These are phyloP conservation scores for Pyrenophora teres DNA, from an alignment of 2,329 filamentous ascomycete species.

Conservation along the genomic window DNA sequence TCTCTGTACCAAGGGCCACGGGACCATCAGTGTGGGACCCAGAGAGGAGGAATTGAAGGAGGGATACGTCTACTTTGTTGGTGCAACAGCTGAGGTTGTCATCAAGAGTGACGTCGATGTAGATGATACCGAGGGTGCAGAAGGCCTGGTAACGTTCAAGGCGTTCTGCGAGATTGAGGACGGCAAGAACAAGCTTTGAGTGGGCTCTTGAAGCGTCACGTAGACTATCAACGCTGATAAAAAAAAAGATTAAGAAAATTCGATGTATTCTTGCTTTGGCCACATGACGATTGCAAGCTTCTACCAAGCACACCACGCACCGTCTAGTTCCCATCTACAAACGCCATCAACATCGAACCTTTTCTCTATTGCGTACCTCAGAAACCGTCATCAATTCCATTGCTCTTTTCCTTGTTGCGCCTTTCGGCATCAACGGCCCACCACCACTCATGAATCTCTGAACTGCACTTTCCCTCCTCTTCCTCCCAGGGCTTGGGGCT, in stretches of 20 bases:
- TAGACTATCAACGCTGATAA: not conserved
- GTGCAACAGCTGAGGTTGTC: slow-evolving; percentile 81
- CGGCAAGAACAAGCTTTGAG: slow-evolving; percentile 37
- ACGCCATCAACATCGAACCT: not conserved
- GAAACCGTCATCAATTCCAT: slow-evolving; percentile 58
- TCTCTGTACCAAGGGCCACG: slow-evolving; percentile 83
- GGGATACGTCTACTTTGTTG: slow-evolving; percentile 66
- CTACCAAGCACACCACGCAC: not conserved
- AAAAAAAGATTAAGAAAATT: not conserved
- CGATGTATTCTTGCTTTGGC: not conserved
- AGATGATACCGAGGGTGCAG: slow-evolving; percentile 41
- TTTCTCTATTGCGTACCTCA: slow-evolving; percentile 24
- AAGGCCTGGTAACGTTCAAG: slow-evolving; percentile 85
- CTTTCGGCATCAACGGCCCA: slow-evolving; percentile 58
- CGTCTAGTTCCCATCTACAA: too few species aligned
- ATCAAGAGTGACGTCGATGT: slow-evolving; percentile 67
- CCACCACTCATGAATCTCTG: slow-evolving; percentile 64
- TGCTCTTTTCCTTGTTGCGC: slow-evolving; percentile 53
- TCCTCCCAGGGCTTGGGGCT: slow-evolving; percentile 69
- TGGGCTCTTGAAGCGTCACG: not conserved
- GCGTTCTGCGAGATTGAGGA: slow-evolving; percentile 81
- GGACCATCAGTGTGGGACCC: slow-evolving; percentile 82
- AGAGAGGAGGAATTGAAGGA: slow-evolving; percentile 70
- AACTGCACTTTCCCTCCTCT: slow-evolving; percentile 48
- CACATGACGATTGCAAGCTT: not conserved